A percentile compares a stretch with the other conserved stretches of the same genome.
These are phyloP conservation scores for Abrus precatorius DNA, from an alignment of 306 rosid genomes.

Conservation along the genomic window DNA sequence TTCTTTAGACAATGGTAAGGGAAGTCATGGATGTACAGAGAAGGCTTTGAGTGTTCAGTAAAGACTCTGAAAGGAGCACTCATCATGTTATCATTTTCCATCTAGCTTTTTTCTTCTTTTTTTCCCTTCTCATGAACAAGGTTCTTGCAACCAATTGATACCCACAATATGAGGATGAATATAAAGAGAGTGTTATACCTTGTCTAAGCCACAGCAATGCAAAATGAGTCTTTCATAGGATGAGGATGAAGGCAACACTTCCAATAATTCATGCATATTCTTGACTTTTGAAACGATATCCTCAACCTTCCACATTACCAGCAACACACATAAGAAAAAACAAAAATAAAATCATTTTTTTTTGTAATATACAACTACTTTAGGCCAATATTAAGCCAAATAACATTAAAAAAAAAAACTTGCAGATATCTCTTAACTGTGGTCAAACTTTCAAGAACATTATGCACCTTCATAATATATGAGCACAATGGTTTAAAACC, in stretches of 20 bases:
- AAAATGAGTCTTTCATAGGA: constrained; percentile 73
- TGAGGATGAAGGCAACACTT: constrained; percentile 66
- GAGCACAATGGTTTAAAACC: constrained; percentile 4
- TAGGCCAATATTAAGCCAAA: constrained; percentile 21
- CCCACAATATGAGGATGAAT: constrained; percentile 28
- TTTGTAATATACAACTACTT: constrained; percentile 25
- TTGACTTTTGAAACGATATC: constrained; percentile 66
- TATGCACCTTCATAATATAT: neutral
- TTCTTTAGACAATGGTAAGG: neutral
- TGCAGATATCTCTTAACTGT: neutral
- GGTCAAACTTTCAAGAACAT: neutral
- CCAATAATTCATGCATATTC: constrained; percentile 66
- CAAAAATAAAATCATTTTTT: neutral
- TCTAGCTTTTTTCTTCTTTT: neutral
- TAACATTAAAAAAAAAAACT: constrained; percentile 12
- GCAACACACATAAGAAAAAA: constrained; percentile 38
- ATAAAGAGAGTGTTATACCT: constrained; percentile 63
- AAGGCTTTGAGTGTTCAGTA: constrained; percentile 1
- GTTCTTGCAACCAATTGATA: constrained; percentile 13
- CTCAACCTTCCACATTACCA: constrained; percentile 72
- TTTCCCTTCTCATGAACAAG: neutral
- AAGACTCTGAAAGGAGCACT: constrained; percentile 6
- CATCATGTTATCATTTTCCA: neutral
- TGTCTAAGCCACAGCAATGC: constrained; percentile 64
- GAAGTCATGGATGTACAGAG: neutral